These are phyloP conservation scores for Monilinia fructigena DNA, from an alignment of 2,329 filamentous ascomycete species.

Conservation along the genomic window DNA sequence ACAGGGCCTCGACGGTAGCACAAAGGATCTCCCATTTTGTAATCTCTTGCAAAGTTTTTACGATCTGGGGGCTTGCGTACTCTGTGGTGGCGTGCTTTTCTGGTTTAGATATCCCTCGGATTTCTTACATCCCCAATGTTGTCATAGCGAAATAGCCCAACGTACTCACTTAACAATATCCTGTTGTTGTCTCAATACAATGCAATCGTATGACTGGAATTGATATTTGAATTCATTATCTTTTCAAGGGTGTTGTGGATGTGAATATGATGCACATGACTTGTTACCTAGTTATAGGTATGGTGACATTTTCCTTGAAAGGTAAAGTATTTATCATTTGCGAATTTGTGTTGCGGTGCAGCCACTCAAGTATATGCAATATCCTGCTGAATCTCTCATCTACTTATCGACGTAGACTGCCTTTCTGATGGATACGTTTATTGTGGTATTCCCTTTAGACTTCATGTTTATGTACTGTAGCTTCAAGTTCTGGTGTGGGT, in stretches of 20 bases:
- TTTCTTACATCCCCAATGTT: slow-evolving; percentile 19
- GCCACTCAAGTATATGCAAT: no score
- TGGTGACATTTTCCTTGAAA: background rate
- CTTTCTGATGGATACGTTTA: no score
- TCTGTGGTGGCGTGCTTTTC: slow-evolving; percentile 35
- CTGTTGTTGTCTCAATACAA: slow-evolving; percentile 15
- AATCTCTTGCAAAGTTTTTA: slow-evolving; percentile 31
- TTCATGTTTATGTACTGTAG: no score
- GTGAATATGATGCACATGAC: background rate
- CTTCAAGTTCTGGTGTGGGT: no score
- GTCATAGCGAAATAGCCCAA: slow-evolving; percentile 21
- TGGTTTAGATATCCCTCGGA: slow-evolving; percentile 37
- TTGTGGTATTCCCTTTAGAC: no score
- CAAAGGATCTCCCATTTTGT: slow-evolving; percentile 33
- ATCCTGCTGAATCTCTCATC: no score
- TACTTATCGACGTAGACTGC: no score
- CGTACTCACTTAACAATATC: slow-evolving; percentile 19
- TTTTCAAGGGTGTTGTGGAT: background rate
- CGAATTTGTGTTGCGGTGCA: no score
- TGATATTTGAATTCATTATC: background rate
- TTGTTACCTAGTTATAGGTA: background rate
- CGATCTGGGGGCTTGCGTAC: slow-evolving; percentile 30
- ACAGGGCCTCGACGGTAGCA: slow-evolving; percentile 38
- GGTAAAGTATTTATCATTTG: background rate
- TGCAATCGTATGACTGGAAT: slow-evolving; percentile 7